Conservation (phyloP, 371 early-diverging fungal genomes). For the Rhizopus delemar region DNA sequence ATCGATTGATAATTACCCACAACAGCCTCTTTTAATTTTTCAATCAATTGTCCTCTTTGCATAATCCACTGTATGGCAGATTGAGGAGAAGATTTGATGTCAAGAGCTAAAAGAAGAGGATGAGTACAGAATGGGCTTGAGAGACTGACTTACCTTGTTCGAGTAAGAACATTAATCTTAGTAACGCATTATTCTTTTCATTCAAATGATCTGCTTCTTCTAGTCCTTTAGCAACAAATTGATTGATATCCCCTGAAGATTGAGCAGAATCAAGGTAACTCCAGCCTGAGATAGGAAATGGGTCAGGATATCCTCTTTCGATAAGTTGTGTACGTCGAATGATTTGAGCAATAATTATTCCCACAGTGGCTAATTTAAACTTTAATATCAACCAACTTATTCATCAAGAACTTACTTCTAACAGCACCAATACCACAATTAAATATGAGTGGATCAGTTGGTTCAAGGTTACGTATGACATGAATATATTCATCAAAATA, state of each 20-base stretch:
- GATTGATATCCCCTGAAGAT: constrained; percentile 26
- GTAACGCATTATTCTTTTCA: constrained; percentile 53
- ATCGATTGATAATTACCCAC: constrained; percentile 67
- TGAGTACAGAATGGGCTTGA: not conserved
- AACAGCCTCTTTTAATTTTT: constrained; percentile 63
- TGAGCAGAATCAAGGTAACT: constrained; percentile 17
- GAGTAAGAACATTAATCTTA: constrained; percentile 59
- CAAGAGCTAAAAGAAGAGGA: constrained; percentile 25
- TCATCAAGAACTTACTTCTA: constrained; percentile 52
- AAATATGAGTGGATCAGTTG: constrained; percentile 65
- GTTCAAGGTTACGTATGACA: constrained; percentile 49
- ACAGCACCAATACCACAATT: constrained; percentile 78
- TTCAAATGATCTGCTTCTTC: constrained; percentile 50
- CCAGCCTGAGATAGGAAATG: constrained; percentile 49
- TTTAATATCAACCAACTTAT: too few species aligned
- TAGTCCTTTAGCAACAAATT: constrained; percentile 29
- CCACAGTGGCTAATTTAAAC: constrained; percentile 57
- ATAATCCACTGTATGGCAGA: constrained; percentile 68
- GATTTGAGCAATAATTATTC: constrained; percentile 64
- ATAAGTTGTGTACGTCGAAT: constrained; percentile 59
- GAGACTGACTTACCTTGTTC: constrained; percentile 49
- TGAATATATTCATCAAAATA: constrained; percentile 71
- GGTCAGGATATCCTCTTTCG: constrained; percentile 44
- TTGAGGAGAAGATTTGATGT: constrained; percentile 36
- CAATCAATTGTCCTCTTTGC: constrained; percentile 52